Evolutionary conservation across 352 stramenopile species (phyloP), one percentile per base, ranked within the genome.

Genomic region (Pythium guiyangense): DNA sequence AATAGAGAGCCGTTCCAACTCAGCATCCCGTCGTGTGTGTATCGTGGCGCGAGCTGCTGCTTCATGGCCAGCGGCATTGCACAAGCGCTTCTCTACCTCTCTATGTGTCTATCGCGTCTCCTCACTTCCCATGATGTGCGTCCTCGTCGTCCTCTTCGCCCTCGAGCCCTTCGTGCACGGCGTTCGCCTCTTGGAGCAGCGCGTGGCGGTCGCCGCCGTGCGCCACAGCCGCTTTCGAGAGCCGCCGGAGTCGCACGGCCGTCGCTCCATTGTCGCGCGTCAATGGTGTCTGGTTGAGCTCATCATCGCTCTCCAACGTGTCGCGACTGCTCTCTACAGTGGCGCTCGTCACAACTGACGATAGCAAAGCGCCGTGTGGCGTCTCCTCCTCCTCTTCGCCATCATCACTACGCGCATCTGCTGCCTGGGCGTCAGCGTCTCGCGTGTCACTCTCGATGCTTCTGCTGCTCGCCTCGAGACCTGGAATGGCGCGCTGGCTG

Each of bases 131-230:
- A 27, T 20, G 10, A 27, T 11, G 18, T 40, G 31, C 48, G 25
- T 46, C 15, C n/a, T 54, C 20, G 1, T 52, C 48, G 2, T 58
- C 37, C 1, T 46, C 45, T 11, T 59, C 59, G 5, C 49, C 52
- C 18, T 57, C 49, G 12, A 20, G 14, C 1, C 52, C 57, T 37
- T 63, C 57, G 26, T 37, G 31, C 40, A 63, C 57, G 18, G 25
- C 18, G 25, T 63, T 52, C 18, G 50, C 29, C 34, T 58, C 40
- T 22, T 57, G 49, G 6, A 63, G 57, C 43, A 63, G 35, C 26
- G 46, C 42, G 50, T 63, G 57, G 2, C 42, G 34, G 20, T 46
- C 29, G 0, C 29, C 56, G 1, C 56, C 40, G 2, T 29, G 26
- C 6, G 56, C 39, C 2, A 50, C 49, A 39, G 48, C 18, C 34